These are phyloP conservation scores for Dryas integrifolia DNA, from an alignment of 331 rosid species.

Conservation along the genomic window DNA sequence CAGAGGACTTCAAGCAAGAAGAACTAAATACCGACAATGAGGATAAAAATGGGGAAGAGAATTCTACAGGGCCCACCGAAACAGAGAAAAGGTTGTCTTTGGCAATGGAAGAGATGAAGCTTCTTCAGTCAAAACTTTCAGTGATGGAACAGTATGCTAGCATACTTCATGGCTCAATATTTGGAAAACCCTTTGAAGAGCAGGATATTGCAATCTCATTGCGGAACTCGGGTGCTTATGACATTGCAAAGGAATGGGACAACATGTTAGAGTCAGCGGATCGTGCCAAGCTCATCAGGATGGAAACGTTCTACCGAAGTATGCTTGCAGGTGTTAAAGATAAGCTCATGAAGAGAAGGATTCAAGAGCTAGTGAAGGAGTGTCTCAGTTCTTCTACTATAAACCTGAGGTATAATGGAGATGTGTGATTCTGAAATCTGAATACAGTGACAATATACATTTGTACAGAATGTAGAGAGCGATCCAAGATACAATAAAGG, in stretches of 20 bases:
- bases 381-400: slow-evolving; percentile 41
- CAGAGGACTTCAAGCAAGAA: slow-evolving; percentile 54
- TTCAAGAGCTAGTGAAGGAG: slow-evolving; percentile 54
- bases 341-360: slow-evolving; percentile 65
- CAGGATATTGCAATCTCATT: slow-evolving; percentile 65
- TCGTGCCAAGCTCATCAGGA: slow-evolving; percentile 46
- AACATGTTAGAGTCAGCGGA: slow-evolving; percentile 73
- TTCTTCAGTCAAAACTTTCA: slow-evolving; percentile 59
- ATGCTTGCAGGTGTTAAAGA: slow-evolving; percentile 73
- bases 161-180: slow-evolving; percentile 73
- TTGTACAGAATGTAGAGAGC: background rate
- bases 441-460: background rate
- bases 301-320: slow-evolving; percentile 62
- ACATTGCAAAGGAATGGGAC: slow-evolving; percentile 86
- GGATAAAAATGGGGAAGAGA: slow-evolving; percentile 34
- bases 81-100: slow-evolving; percentile 43
- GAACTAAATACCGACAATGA: slow-evolving; percentile 32
- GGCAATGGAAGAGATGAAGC: slow-evolving; percentile 58
- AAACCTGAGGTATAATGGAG: background rate
- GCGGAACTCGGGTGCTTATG: slow-evolving; percentile 43
- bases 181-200: slow-evolving; percentile 75
- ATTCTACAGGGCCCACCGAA: slow-evolving; percentile 39
- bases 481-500: background rate
- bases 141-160: slow-evolving; percentile 66
- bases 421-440: background rate